A percentile compares a stretch with the other conserved stretches of the same genome.
Evolutionary conservation across 768 basidiomycete genomes (phyloP).

Genomic region (Kwoniella sp.): DNA sequence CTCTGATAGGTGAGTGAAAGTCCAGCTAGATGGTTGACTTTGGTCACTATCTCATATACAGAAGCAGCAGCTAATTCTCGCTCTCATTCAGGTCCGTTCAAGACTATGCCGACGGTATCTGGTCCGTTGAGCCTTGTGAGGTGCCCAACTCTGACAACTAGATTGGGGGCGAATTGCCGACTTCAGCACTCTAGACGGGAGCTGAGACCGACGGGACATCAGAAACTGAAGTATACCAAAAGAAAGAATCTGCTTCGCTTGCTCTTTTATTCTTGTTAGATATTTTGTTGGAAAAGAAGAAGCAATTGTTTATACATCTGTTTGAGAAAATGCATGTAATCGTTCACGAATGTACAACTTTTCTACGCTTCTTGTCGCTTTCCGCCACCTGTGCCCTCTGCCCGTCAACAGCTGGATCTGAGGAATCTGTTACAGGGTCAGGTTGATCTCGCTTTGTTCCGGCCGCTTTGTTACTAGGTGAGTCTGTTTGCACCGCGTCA

Average conservation of each 20-base stretch:
- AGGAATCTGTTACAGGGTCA: background rate
- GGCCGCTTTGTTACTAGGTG: background rate
- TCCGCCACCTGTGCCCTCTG: conserved; percentile 16
- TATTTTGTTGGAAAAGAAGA: background rate
- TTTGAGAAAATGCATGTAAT: conserved; percentile 5
- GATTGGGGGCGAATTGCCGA: background rate
- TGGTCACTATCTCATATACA: no score
- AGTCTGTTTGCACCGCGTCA: background rate
- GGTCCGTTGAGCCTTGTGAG: conserved; percentile 36
- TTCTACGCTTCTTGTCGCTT: background rate
- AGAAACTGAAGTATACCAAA: background rate
- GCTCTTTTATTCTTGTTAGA: background rate
- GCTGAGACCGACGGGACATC: background rate
- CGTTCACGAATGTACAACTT: background rate
- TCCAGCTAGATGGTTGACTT: background rate
- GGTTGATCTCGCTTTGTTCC: conserved; percentile 15
- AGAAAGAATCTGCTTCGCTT: background rate
- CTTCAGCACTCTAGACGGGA: background rate
- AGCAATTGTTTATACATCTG: background rate
- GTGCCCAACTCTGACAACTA: conserved; percentile 38
- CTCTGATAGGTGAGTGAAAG: conserved; percentile 66
- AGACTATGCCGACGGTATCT: conserved; percentile 74
- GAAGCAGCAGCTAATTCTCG: background rate
- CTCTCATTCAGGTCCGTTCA: conserved; percentile 64
- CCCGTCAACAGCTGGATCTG: background rate